Percentiles rank a stretch among this genome's conserved stretches.
Evolutionary conservation across 1,284 basidiomycete species (phyloP).

Genomic region (Cystobasidiaceae sp.): DNA sequence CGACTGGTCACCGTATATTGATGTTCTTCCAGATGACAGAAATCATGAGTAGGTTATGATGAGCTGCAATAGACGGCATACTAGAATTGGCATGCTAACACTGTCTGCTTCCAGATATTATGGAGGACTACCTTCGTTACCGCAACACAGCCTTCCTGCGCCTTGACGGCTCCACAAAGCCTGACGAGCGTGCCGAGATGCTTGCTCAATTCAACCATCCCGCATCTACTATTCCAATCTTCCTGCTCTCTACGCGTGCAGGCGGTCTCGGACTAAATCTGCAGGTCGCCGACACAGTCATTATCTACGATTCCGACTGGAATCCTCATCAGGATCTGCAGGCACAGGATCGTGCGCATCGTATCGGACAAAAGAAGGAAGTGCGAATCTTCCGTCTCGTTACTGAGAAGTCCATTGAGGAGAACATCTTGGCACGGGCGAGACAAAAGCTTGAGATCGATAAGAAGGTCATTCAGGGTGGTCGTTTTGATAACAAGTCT

Average conservation of each 20-base stretch:
- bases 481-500: conserved; percentile 77
- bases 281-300: conserved; percentile 97
- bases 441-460: conserved; percentile 98
- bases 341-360: conserved; percentile 64
- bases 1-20: conserved; percentile 85
- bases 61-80: neutral
- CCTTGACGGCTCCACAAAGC: conserved; percentile 95
- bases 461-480: conserved; percentile 69
- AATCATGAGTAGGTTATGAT: conserved; percentile 29
- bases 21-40: conserved; percentile 99
- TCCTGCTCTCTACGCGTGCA: conserved; percentile 92
- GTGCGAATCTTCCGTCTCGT: conserved; percentile 95
- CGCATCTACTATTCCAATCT: conserved; percentile 83
- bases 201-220: conserved; percentile 89
- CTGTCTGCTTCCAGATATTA: conserved; percentile 75
- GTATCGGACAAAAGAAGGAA: conserved; percentile 98
- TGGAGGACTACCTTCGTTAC: conserved; percentile 94
- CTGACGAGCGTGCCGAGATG: conserved; percentile 88
- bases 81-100: conserved; percentile 44
- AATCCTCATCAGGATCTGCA: conserved; percentile 94
- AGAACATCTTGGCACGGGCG: conserved; percentile 84
- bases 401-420: conserved; percentile 96
- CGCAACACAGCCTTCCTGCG: conserved; percentile 87
- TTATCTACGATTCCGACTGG: conserved; percentile 71
- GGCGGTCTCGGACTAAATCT: conserved; percentile 97